Evolutionary conservation across 2,329 filamentous ascomycete genomes (phyloP), one percentile per base, ranked within the genome.

Genomic region (Stachybotrys chartarum): DNA sequence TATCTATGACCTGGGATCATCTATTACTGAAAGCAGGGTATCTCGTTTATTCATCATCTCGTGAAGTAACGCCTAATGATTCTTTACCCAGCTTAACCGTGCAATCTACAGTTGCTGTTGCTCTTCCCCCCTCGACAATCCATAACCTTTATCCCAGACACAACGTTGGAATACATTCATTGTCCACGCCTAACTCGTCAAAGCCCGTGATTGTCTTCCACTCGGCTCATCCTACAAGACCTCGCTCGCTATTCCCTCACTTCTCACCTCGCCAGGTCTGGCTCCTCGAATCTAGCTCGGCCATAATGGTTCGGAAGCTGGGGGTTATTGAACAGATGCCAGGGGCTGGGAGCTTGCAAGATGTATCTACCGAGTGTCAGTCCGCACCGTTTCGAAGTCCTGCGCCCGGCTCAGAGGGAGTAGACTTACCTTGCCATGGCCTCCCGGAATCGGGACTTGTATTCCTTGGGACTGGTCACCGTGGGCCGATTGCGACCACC

Each of bases 401-500:
- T 3, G 35, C 35, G 35, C 10, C 14, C 35, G 3, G 32, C 6
- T 51, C 30, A 16, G 31, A 16, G 14, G 16, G 45, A 39, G 45
- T 18, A 63, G 39, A 83, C 83, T 67, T 86, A 91, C 81, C 91
- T 85, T 64, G 91, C 90, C 94, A 99, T 99, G 12, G 92, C 92
- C 73, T 97, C 93, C 61, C 94, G 78, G 76, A 99, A 99, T 6
- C 94, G 85, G 63, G 89, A 92, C 72, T 97, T 95, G 71, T 99
- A 99, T 73, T 99, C 94, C 74, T 94, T 96, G 2, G 94, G 95
- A 71, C 90, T 95, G 11, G 94, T 99, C 52, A 99, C 94, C 0
- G 94, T 99, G 8, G 95, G 95, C 58, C 91, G 83, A 65, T 95
- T 90, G 56, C 88, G 84, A 32, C 86, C 86, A 56, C 86, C 85